These are phyloP conservation scores for Epicoccum sorghinum DNA, from an alignment of 2,329 filamentous ascomycete genomes.

Conservation along the genomic window DNA sequence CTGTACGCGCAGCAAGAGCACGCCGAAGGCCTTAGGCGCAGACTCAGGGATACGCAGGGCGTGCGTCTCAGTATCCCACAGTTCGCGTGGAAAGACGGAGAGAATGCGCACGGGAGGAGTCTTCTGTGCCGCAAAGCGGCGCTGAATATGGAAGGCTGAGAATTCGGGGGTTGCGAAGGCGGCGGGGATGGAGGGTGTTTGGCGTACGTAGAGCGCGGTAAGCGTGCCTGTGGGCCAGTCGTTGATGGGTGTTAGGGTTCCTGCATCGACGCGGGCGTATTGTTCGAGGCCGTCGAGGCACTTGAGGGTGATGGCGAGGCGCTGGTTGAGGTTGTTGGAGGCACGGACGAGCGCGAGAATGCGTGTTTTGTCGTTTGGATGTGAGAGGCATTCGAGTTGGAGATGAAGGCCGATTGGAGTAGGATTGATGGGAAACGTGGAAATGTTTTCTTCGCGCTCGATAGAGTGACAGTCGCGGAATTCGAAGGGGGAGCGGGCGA, in stretches of 20 bases:
- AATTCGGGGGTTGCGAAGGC: slow-evolving; percentile 30
- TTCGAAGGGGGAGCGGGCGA: slow-evolving; percentile 31
- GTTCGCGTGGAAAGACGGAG: slow-evolving; percentile 21
- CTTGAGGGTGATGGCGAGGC: slow-evolving; percentile 31
- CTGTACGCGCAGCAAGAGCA: slow-evolving; percentile 26
- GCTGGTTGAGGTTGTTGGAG: slow-evolving; percentile 28
- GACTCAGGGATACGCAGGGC: slow-evolving; percentile 23
- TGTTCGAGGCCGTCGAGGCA: slow-evolving; percentile 42
- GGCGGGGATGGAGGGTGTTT: slow-evolving; percentile 29
- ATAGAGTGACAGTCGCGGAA: slow-evolving; percentile 28
- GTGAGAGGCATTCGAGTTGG: slow-evolving; percentile 30
- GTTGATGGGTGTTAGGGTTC: slow-evolving; percentile 61
- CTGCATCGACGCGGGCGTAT: slow-evolving; percentile 44
- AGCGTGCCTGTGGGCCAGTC: slow-evolving; percentile 34
- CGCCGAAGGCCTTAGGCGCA: slow-evolving; percentile 18
- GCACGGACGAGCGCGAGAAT: slow-evolving; percentile 30
- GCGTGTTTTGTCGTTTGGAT: slow-evolving; percentile 21
- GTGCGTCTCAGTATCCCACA: slow-evolving; percentile 20
- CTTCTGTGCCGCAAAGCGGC: slow-evolving; percentile 20
- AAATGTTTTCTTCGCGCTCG: slow-evolving; percentile 28
- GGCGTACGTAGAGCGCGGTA: slow-evolving; percentile 31
- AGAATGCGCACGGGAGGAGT: slow-evolving; percentile 28
- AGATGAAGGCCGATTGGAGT: slow-evolving; percentile 32
- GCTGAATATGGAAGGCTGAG: slow-evolving; percentile 26
- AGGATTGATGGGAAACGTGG: slow-evolving; percentile 24